A percentile compares a stretch with the other conserved stretches of the same genome.
These are phyloP conservation scores for Cryptosporidium sp. DNA, from an alignment of 169 alveolate species.

Conservation along the genomic window DNA sequence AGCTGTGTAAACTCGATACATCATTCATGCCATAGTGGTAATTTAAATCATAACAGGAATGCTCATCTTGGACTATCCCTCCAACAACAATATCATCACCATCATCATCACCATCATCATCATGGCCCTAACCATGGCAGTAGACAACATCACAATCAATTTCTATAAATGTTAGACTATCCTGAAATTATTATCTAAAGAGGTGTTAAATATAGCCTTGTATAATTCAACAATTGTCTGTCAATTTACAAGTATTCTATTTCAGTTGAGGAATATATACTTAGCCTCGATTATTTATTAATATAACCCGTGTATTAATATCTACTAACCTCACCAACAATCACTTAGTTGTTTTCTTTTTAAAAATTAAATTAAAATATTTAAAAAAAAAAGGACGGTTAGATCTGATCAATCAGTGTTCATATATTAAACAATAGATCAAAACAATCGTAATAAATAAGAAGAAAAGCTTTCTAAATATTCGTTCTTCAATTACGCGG, in stretches of 20 bases:
- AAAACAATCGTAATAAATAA: background rate
- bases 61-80: background rate
- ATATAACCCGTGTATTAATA: background rate
- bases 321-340: background rate
- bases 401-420: background rate
- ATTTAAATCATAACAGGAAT: background rate
- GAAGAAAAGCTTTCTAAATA: too few species aligned
- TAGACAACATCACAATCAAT: slow-evolving; percentile 26
- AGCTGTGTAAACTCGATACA: slow-evolving; percentile 1
- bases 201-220: background rate
- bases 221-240: background rate
- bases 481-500: background rate
- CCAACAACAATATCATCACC: slow-evolving; percentile 55
- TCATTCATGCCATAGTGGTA: background rate
- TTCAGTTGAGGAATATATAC: background rate
- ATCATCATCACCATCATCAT: slow-evolving; percentile 66
- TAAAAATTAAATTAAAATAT: background rate
- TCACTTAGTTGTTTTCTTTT: background rate
- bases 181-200: background rate
- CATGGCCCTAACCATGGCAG: slow-evolving; percentile 34
- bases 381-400: background rate
- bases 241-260: background rate
- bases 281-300: background rate
- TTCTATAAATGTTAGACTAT: background rate
- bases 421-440: background rate